phyloP scores from a whole-genome alignment of 371 early-diverging fungal genomes.

The Nematocida ironsii region DNA sequence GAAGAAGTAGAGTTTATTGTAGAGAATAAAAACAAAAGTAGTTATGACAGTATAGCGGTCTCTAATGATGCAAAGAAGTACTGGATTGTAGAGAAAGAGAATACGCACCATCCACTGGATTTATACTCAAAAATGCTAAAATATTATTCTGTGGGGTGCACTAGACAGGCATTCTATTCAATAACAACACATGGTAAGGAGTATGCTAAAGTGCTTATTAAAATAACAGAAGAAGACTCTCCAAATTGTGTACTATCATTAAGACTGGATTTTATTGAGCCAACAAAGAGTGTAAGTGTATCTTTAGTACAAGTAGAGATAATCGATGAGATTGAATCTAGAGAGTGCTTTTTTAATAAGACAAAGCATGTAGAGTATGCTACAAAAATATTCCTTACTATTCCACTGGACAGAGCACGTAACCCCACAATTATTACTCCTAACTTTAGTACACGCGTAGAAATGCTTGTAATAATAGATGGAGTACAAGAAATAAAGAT shows the following conservation, averaged over 20 bases:
- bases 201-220: constrained; percentile 17
- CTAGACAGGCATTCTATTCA: constrained; percentile 7
- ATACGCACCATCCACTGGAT: constrained; percentile 12
- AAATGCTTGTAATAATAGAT: constrained; percentile 7
- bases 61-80: constrained; percentile 2
- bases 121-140: background rate
- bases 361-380: constrained; percentile 7
- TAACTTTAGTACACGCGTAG: constrained; percentile 12
- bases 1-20: background rate
- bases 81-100: constrained; percentile 25
- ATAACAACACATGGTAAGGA: constrained; percentile 17
- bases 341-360: background rate
- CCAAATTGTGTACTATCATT: constrained; percentile 23
- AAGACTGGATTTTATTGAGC: background rate
- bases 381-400: background rate
- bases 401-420: constrained; percentile 32
- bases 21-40: background rate
- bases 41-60: background rate
- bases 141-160: background rate
- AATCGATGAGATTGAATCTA: background rate
- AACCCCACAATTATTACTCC: constrained; percentile 16
- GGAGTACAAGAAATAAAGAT: background rate
- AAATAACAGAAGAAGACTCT: constrained; percentile 8
- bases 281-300: constrained; percentile 4
- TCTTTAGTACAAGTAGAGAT: constrained; percentile 33